Evolutionary conservation across 176 grass and related monocot genomes (phyloP), one percentile per base, ranked within the genome.

Genomic region (Eleusine indica): DNA sequence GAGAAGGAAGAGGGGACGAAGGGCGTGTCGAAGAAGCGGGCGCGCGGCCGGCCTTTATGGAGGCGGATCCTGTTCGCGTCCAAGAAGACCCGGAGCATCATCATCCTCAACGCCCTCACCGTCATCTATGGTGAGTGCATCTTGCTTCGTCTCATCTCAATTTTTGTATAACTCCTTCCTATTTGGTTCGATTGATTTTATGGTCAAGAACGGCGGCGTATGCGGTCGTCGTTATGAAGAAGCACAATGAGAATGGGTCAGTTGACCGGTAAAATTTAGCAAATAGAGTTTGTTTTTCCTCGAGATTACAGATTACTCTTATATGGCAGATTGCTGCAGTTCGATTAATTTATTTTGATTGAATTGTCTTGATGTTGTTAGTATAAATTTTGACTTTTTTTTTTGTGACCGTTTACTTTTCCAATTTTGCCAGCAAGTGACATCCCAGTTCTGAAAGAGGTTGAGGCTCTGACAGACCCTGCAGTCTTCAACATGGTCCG

Each of bases 381-480:
- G 25, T 0, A 8, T 58, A 21, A 49, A 32, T n/a, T 42, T 75
- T 43, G 4, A n/a, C 10, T 16, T 29, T 56, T 66, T 66, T 25
- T 25, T 25, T 25, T 25, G 5, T 60, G 19, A 64, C 28, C 18
- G 42, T 41, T 28, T 40, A 12, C 1, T 10, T 13, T 64, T 53
- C 69, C 11, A 5, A 21, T 39, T 47, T 67, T 22, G 54, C 74
- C 82, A 98, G 96, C 96, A 64, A 98, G 93, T 89, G 93, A 98
- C 58, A 98, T 98, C 78, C 96, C 96, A 32, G 93, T 98, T 87
- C 60, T 98, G 63, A 98, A 98, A 85, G 96, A 98, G 82, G 96
- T 93, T 10, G 96, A 98, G 81, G 89, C 85, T 14, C 74, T 98
- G 80, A 88, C 89, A 43, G 96, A 95, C 3, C 96, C 96, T 62